A percentile compares a stretch with the other conserved stretches of the same genome.
These are phyloP conservation scores for Soucietia sequanensis DNA, from an alignment of 805 yeast genomes.

Conservation along the genomic window DNA sequence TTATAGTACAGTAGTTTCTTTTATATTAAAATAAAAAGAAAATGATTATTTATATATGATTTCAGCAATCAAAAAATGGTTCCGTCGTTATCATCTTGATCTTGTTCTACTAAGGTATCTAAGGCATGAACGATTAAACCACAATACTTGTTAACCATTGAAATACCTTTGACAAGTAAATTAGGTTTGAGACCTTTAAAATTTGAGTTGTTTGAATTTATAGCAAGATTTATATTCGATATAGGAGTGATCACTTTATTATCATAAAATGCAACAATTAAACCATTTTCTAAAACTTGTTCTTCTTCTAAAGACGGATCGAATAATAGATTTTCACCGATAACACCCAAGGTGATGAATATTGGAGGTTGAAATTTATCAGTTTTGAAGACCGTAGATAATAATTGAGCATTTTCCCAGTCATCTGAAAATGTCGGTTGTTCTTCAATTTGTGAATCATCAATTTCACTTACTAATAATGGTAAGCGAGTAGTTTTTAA, in stretches of 20 bases:
- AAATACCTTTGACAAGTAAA: constrained; percentile 52
- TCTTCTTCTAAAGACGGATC: constrained; percentile 93
- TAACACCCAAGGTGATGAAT: constrained; percentile 70
- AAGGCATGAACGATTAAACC: constrained; percentile 58
- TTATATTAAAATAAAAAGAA: no score
- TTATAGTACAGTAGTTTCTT: background rate
- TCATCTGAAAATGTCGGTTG: constrained; percentile 91
- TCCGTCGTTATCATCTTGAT: constrained; percentile 31
- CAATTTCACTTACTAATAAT: constrained; percentile 62
- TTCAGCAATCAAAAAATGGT: constrained; percentile 18
- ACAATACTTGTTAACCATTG: constrained; percentile 61
- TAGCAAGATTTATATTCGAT: constrained; percentile 62
- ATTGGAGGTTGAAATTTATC: constrained; percentile 65
- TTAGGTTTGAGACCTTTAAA: constrained; percentile 55
- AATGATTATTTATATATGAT: constrained; percentile 3
- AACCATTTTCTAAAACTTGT: constrained; percentile 81
- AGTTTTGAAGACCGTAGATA: constrained; percentile 35
- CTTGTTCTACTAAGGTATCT: constrained; percentile 44
- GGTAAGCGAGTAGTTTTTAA: constrained; percentile 78
- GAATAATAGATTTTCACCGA: constrained; percentile 64
- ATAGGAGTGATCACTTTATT: constrained; percentile 73
- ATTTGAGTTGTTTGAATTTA: constrained; percentile 40
- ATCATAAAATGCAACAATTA: constrained; percentile 69
- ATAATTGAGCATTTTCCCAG: constrained; percentile 58
- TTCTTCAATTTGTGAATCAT: constrained; percentile 76